Evolutionary conservation across 1,284 basidiomycete genomes (phyloP), one percentile per base, ranked within the genome.

Genomic region (Apiotrichum laibachii): DNA sequence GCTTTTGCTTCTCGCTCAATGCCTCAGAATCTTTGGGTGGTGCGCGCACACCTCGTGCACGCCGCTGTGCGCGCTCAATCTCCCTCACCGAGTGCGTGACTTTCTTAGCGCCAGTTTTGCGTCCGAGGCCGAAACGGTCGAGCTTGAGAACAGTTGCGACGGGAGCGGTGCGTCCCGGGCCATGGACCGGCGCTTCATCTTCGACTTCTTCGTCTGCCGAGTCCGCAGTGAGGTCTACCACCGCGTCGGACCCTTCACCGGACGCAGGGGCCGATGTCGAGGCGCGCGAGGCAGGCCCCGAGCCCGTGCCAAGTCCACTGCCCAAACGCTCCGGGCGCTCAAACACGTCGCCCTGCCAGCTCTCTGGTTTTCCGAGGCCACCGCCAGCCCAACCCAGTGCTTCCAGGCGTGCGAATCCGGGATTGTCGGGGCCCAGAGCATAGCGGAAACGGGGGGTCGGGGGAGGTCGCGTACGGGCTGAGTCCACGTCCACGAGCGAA

Each of bases 401-500:
- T 22, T 62, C 59, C 33, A 77, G 54, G n/a, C 75, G 60, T 12
- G 60, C 67, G 51, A 73, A 76, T 1, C 75, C 75, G 16, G 66
- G 71, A 51, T 77, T 76, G 19, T 75, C 72, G 12, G 73, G 73
- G 6, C 75, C 75, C 18, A 77, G 65, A 35, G 65, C 71, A 59
- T 77, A 77, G 7, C 21, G 40, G 26, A 53, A 42, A 1, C 62
- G 53, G 22, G 64, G 61, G 5, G 55, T 53, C 0, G 55, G 54
- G 0, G 56, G 40, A 6, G 61, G 56, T 1, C 58, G 53, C 13
- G 61, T 48, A 6, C 39, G 35, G 2, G 51, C 52, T 0, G 63
- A 46, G 3, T 44, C 39, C 39, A 70, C 63, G 46, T 67, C 67
- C n/a, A 76, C 58, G 46, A 76, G 55, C 1, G 59, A 56, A 8